Evolutionary conservation across 345 rosid species (phyloP), one percentile per base, ranked within the genome.

Genomic region (Angophora floribunda): DNA sequence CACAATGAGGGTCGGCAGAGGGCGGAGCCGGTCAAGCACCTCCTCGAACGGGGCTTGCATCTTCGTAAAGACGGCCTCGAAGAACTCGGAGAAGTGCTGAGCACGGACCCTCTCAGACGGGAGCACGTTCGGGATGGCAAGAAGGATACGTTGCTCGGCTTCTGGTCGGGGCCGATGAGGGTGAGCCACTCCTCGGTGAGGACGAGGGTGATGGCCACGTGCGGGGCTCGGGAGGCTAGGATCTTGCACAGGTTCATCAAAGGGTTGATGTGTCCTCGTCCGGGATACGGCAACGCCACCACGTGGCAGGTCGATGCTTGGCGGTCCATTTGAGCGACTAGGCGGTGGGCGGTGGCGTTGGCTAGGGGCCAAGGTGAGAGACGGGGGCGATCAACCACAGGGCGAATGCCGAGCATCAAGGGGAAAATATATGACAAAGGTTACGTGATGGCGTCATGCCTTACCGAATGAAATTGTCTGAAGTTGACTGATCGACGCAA

Each of bases 201-300:
- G 19, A 92, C 88, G 28, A 92, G 88, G 86, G 92, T 88, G 89
- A 90, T 70, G 22, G 52, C 47, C 87, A 90, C 44, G 51, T 82
- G 70, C 53, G 88, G 86, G 24, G 86, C 85, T 49, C 63, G 88
- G 61, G 90, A 89, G 50, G 87, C 87, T 21, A 92, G 87, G 26
- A 55, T 65, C 87, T 91, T 91, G 89, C 92, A 89, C 45, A 91
- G 87, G 90, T 89, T 91, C 92, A 92, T 85, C 92, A 90, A 87
- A 78, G 93, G 90, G 57, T 90, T 92, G 86, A 90, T 63, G 88
- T 90, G 92, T 80, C 91, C 92, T 52, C 91, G 82, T 2, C 92
- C 91, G 4, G 92, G 92, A 82, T 87, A 82, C 26, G 94, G 92
- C 70, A 89, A 52, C 9, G 90, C 93, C 85, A 90, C 87, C 63